Percentiles rank a stretch among this genome's conserved stretches.
Conservation (phyloP, 257 asterid genomes). For the Scutellaria barbata region DNA sequence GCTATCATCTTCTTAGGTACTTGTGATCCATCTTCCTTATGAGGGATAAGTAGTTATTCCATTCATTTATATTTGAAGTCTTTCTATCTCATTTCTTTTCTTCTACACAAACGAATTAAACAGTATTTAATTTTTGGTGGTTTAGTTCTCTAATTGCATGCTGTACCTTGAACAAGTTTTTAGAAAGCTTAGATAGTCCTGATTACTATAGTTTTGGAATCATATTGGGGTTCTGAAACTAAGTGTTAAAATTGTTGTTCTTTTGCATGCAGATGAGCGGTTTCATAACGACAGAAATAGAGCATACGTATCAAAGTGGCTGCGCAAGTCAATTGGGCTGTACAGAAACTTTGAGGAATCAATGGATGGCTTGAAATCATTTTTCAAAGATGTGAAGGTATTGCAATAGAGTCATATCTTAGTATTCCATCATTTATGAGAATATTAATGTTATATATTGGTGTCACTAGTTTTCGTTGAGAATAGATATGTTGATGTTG, state of each 20-base stretch:
- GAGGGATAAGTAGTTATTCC: slow-evolving; percentile 8
- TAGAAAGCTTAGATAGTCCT: slow-evolving; percentile 12
- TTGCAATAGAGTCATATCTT: slow-evolving; percentile 10
- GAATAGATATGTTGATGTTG: too few relatives aligned
- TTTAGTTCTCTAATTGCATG: slow-evolving; percentile 7
- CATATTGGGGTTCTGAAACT: slow-evolving; percentile 22
- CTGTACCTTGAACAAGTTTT: slow-evolving; percentile 1
- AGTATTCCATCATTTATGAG: slow-evolving; percentile 25
- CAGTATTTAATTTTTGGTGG: neutral
- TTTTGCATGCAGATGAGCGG: slow-evolving; percentile 79
- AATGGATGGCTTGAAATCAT: slow-evolving; percentile 66
- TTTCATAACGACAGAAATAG: slow-evolving; percentile 77
- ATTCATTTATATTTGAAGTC: slow-evolving; percentile 2
- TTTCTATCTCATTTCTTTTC: neutral
- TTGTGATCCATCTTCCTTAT: slow-evolving; percentile 32
- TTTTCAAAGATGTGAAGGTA: slow-evolving; percentile 83
- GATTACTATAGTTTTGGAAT: slow-evolving; percentile 14
- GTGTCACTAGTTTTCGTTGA: slow-evolving; percentile 18
- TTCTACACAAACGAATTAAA: neutral
- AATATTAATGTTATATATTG: slow-evolving; percentile 7
- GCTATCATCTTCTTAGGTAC: slow-evolving; percentile 93
- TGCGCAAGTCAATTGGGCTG: slow-evolving; percentile 80
- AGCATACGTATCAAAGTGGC: slow-evolving; percentile 87
- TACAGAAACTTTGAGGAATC: slow-evolving; percentile 71
- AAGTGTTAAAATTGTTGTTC: slow-evolving; percentile 10